These are phyloP conservation scores for Populus hybrid DNA, from an alignment of 441 rosid genomes.

Conservation along the genomic window DNA sequence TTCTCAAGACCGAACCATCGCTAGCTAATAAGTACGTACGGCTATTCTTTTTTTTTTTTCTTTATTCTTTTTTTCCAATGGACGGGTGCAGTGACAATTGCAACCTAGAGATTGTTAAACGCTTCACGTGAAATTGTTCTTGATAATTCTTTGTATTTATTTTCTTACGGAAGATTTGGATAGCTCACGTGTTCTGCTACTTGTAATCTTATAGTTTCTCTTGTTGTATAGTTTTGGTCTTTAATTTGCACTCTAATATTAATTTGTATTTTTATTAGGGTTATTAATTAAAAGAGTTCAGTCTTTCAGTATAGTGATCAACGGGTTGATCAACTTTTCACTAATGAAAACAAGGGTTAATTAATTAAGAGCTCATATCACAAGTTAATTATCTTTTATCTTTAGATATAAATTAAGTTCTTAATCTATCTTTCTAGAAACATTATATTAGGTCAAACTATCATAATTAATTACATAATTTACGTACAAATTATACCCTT, in stretches of 20 bases:
- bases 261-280: background rate
- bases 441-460: too few relatives aligned
- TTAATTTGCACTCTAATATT: background rate
- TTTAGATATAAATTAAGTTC: too few relatives aligned
- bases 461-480: too few relatives aligned
- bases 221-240: background rate
- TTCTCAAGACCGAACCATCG: background rate
- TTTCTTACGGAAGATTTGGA: background rate
- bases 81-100: constrained; percentile 4
- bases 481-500: too few relatives aligned
- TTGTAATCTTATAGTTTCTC: background rate
- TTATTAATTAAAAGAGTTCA: too few relatives aligned
- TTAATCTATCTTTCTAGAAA: too few relatives aligned
- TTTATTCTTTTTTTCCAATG: background rate
- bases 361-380: too few relatives aligned
- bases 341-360: too few relatives aligned
- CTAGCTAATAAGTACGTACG: background rate
- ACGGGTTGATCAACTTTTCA: too few relatives aligned
- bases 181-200: background rate
- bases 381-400: too few relatives aligned
- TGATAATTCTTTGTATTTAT: background rate
- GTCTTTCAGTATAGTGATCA: too few relatives aligned
- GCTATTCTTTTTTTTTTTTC: background rate
- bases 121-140: constrained; percentile 28
- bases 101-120: constrained; percentile 2